A percentile compares a stretch with the other conserved stretches of the same genome.
Evolutionary conservation across 2,329 filamentous ascomycete genomes (phyloP).

Genomic region (Juglanconis juglandina): DNA sequence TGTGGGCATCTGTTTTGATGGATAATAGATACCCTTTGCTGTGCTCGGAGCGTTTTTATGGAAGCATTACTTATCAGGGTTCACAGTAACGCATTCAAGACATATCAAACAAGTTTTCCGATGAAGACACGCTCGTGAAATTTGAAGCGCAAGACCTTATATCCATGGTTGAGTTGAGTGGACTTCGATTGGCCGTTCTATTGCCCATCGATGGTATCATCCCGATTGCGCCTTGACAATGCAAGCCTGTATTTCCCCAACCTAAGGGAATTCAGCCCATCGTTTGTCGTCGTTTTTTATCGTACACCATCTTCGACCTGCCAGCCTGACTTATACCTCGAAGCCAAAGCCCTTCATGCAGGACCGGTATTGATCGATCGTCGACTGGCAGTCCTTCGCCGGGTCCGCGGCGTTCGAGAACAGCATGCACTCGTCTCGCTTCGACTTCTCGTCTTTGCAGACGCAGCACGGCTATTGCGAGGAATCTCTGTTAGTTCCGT

Average conservation of each 20-base stretch:
- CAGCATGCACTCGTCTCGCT: slow-evolving; percentile 97
- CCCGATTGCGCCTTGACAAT: slow-evolving; percentile 3
- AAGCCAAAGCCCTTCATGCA: slow-evolving; percentile 96
- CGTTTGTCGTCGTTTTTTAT: background rate
- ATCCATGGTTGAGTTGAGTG: background rate
- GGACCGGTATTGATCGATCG: slow-evolving; percentile 79
- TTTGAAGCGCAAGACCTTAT: no score
- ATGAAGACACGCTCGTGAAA: no score
- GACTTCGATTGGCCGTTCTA: slow-evolving; percentile 1
- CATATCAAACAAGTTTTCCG: no score
- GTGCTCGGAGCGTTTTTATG: background rate
- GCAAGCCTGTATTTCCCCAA: background rate
- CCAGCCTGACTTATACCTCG: slow-evolving; percentile 48
- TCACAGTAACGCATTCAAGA: no score
- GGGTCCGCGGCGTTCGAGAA: slow-evolving; percentile 85
- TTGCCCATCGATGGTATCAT: slow-evolving; percentile 3
- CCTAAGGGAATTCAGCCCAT: background rate
- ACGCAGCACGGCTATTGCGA: slow-evolving; percentile 85
- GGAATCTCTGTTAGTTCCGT: background rate
- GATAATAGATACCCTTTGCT: slow-evolving; percentile 14
- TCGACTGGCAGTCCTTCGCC: slow-evolving; percentile 74
- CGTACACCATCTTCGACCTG: slow-evolving; percentile 15
- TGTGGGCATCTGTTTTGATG: background rate
- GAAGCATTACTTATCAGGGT: background rate
- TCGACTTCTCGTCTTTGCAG: slow-evolving; percentile 90